phyloP scores from a whole-genome alignment of 371 early-diverging fungal genomes.

The Syncephalastrum contaminatum region DNA sequence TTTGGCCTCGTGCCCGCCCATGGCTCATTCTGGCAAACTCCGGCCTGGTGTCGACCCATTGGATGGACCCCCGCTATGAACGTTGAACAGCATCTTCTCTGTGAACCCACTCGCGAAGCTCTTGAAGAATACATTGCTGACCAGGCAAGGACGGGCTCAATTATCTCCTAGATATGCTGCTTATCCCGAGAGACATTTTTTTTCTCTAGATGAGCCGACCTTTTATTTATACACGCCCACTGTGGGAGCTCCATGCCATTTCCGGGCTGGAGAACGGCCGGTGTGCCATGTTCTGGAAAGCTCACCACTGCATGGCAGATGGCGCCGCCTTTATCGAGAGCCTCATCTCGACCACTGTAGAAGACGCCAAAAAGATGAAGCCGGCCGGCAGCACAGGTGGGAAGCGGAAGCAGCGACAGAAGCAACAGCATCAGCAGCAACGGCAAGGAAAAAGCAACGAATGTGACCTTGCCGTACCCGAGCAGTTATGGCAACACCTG shows the following conservation, averaged over 20 bases:
- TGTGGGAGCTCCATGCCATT: constrained; percentile 36
- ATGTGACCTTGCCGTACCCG: too few relatives aligned
- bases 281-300: constrained; percentile 41
- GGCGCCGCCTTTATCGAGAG: constrained; percentile 29
- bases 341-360: constrained; percentile 22
- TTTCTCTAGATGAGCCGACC: constrained; percentile 17
- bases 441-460: too few relatives aligned
- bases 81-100: constrained; percentile 18
- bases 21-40: constrained; percentile 18
- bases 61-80: constrained; percentile 22
- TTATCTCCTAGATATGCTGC: background rate
- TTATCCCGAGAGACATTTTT: background rate
- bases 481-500: too few relatives aligned
- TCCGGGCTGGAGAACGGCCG: constrained; percentile 26
- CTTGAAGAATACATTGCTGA: constrained; percentile 25
- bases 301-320: constrained; percentile 34
- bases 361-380: background rate
- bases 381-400: background rate
- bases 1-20: constrained; percentile 22
- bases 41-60: constrained; percentile 18
- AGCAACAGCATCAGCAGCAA: background rate
- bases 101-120: constrained; percentile 16
- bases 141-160: constrained; percentile 10
- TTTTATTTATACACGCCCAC: constrained; percentile 29
- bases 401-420: background rate